Percentiles rank a stretch among this genome's conserved stretches.
Evolutionary conservation across 257 asterid species (phyloP).

Genomic region (Solanum corneliomulleri): DNA sequence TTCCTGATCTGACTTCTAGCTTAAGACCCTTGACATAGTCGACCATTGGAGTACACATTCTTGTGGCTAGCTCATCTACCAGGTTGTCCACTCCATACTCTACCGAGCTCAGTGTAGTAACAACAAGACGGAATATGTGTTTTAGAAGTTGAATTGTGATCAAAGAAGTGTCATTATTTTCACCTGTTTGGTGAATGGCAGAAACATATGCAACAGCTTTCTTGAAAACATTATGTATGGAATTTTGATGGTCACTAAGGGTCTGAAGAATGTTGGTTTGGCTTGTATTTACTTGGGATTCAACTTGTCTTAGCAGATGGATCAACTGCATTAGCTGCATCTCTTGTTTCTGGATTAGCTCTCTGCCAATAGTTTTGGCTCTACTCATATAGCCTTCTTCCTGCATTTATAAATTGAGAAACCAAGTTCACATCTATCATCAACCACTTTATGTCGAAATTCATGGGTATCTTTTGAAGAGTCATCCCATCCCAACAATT

Average conservation of each 20-base stretch:
- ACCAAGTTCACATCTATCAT: background rate
- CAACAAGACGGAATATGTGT: constrained; percentile 29
- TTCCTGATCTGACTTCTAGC: constrained; percentile 42
- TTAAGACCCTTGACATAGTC: constrained; percentile 51
- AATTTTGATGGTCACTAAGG: constrained; percentile 33
- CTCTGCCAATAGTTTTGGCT: constrained; percentile 43
- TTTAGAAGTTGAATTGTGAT: constrained; percentile 40
- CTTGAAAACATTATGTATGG: constrained; percentile 29
- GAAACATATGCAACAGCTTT: constrained; percentile 43
- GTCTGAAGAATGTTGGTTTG: constrained; percentile 40
- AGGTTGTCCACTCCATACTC: constrained; percentile 55
- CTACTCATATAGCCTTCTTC: constrained; percentile 25
- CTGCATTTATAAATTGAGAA: constrained; percentile 14
- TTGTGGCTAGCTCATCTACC: constrained; percentile 35
- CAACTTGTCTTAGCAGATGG: constrained; percentile 45
- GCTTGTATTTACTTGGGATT: constrained; percentile 57
- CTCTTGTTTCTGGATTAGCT: constrained; percentile 47
- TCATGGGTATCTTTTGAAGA: background rate
- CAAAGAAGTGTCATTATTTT: constrained; percentile 17
- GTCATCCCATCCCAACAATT: background rate
- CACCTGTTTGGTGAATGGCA: constrained; percentile 27
- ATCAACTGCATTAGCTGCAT: constrained; percentile 45
- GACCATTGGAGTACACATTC: constrained; percentile 69
- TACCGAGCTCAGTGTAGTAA: constrained; percentile 48
- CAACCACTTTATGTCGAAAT: background rate